Percentiles rank a stretch among this genome's conserved stretches.
These are phyloP conservation scores for Fusarium sp. DNA, from an alignment of 2,329 filamentous ascomycete species.

Conservation along the genomic window DNA sequence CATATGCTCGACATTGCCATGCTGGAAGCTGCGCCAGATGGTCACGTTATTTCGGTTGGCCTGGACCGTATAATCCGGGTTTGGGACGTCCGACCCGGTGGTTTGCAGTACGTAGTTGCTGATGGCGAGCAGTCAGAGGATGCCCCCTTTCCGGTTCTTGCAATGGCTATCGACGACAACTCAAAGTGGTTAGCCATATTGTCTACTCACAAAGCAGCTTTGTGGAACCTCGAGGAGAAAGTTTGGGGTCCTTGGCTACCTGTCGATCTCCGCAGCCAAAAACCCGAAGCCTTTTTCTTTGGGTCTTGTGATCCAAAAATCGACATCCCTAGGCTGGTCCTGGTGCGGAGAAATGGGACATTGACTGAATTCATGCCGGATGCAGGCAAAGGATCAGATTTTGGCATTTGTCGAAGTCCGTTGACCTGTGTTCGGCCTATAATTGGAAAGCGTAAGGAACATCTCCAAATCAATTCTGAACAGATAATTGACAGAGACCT, in stretches of 20 bases:
- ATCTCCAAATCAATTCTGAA: neutral
- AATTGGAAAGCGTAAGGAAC: constrained; percentile 55
- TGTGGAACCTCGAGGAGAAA: constrained; percentile 70
- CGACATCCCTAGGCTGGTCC: constrained; percentile 59
- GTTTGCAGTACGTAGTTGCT: constrained; percentile 53
- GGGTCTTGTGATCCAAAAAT: constrained; percentile 51
- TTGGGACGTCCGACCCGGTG: constrained; percentile 66
- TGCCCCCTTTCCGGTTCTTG: constrained; percentile 67
- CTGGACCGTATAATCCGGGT: constrained; percentile 74
- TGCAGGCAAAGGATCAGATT: constrained; percentile 51
- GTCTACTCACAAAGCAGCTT: constrained; percentile 63
- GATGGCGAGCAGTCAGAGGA: constrained; percentile 53
- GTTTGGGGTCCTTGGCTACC: constrained; percentile 64
- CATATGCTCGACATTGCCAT: constrained; percentile 76
- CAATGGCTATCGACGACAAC: constrained; percentile 70
- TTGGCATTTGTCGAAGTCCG: constrained; percentile 61
- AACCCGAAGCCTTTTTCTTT: constrained; percentile 72
- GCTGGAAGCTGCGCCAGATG: constrained; percentile 68
- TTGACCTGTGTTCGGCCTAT: constrained; percentile 61
- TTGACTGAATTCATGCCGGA: constrained; percentile 66
- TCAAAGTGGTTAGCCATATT: constrained; percentile 74
- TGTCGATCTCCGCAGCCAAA: constrained; percentile 62
- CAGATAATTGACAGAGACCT: neutral
- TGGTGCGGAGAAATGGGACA: constrained; percentile 71
- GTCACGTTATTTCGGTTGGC: constrained; percentile 73